phyloP scores from a whole-genome alignment of 2,329 filamentous ascomycete species.

The Aureobasidium namibiae region DNA sequence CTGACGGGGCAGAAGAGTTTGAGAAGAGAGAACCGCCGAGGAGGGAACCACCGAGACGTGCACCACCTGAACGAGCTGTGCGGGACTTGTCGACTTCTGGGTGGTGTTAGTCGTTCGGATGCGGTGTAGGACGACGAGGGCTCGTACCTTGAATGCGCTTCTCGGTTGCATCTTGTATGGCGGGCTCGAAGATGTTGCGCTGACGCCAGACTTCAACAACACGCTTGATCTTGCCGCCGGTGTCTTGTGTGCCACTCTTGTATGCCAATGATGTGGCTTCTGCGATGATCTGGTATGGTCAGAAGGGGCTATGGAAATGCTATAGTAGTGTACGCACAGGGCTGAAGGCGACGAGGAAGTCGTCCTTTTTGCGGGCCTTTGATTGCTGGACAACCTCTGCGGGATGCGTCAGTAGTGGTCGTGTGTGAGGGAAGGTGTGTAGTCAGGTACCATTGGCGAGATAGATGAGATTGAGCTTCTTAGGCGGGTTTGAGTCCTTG shows the following conservation, averaged over 20 bases:
- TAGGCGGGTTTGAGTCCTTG: slow-evolving; percentile 78
- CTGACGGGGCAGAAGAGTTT: slow-evolving; percentile 39
- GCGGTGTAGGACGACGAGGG: not conserved
- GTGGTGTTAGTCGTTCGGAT: not conserved
- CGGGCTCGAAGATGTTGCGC: slow-evolving; percentile 70
- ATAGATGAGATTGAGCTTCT: slow-evolving; percentile 85
- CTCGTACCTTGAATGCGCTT: slow-evolving; percentile 64
- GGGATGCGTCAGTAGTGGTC: slow-evolving; percentile 14
- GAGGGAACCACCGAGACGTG: slow-evolving; percentile 20
- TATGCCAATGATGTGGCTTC: slow-evolving; percentile 89
- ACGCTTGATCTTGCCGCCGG: slow-evolving; percentile 77
- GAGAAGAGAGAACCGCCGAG: slow-evolving; percentile 65
- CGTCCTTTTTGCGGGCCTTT: slow-evolving; percentile 82
- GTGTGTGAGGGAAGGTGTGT: not conserved
- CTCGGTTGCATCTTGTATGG: slow-evolving; percentile 76
- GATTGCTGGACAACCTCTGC: slow-evolving; percentile 93
- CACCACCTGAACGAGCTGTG: slow-evolving; percentile 12
- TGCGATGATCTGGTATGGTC: slow-evolving; percentile 56
- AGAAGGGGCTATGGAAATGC: not conserved
- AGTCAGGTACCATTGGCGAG: slow-evolving; percentile 70
- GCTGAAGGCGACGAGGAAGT: slow-evolving; percentile 86
- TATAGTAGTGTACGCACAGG: slow-evolving; percentile 45
- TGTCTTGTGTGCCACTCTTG: slow-evolving; percentile 75
- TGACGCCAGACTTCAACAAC: slow-evolving; percentile 94
- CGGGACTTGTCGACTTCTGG: slow-evolving; percentile 46